Base-by-base conservation (phyloP, 2,329 filamentous ascomycete species). In the Colletotrichum tanaceti region DNA sequence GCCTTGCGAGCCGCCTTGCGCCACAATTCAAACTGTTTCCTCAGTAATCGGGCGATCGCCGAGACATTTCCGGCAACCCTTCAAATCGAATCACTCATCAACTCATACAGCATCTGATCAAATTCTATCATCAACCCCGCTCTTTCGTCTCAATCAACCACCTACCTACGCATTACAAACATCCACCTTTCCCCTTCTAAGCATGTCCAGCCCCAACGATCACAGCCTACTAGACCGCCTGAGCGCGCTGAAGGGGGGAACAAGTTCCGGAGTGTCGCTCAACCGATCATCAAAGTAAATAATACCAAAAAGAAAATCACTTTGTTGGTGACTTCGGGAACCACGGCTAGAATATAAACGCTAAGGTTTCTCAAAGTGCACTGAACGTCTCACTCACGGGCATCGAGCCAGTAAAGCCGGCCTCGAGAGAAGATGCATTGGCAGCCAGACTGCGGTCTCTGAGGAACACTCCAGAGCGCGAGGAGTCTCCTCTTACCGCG, bases 171-270 rank as follows among this genome's bases (percentile, higher is more conserved):
- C 1, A 4, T 39, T 2, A 3, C 24, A 66, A 20, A 39, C 2
- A 44, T 16, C 35, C 32, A 2, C 32, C 11, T 38, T 5, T n/a
- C 35, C 44, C 5, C 9, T 35, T 35, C 43, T 38, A 24, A 16
- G 24, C 18, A 69, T 69, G 66, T 53, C 49, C 46, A 41, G 58
- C 20, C 28, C 58, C 38, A 35, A 35, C 32, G 85, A 87, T 72
- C 81, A 78, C 68, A 82, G 82, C 22, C 77, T 89, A 28, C 77
- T 88, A 24, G 83, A 86, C 65, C 83, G 87, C 38, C 79, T 89
- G 38, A 86, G 86, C 59, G 86, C 86, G 11, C 77, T 89, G 44
- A 82, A 83, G 75, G 73, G 77, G 70, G 72, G 83, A 80, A 58
- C 63, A 80, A 58, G 70, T 24, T 28, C 61, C 20, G 61, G 65